Base-by-base conservation (phyloP, 306 rosid species). In the Trifolium pratense region DNA sequence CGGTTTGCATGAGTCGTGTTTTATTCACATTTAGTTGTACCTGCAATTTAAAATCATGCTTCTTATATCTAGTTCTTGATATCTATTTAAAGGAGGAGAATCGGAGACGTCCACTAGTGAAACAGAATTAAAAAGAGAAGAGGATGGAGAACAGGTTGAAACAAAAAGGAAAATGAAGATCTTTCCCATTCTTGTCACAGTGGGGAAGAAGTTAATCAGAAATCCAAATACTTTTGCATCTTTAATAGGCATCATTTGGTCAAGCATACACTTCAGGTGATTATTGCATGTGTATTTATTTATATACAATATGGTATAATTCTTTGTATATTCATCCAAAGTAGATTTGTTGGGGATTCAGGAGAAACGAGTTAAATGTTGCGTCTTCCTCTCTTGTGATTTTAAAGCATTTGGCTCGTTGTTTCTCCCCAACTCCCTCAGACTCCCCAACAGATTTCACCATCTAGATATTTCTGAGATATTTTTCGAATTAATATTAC, bases 191-290 rank as follows among this genome's bases (percentile, higher is more conserved):
- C 87, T 91, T 37, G 75, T 79, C 21, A 87, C 84, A n/a, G 96
- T 89, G 32, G 96, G 89, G 68, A 89, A 83, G 78, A 89, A 93
- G 78, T 83, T 93, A 25, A 76, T 91, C 2, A 64, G 43, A 53
- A 93, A 93, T 80, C 98, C 97, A 45, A 93, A 93, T 73, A 93
- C 98, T 5, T 89, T 86, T 85, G 97, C 96, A 75, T 91, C 98
- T 71, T 31, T 86, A 20, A 17, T 84, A 20, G 97, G 98, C 34
- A 81, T 93, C 64, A 80, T 88, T 73, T 93, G 97, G 98, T 89
- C 97, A 45, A 75, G 87, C 85, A 83, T 93, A 81, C 85, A 81
- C 15, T 93, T 82, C 89, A 93, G 84, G 98, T 90, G 34, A 61
- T 70, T 1, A 70, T 46, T 16, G 37, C 23, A 14, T 48, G 17